Evolutionary conservation across 2,329 filamentous ascomycete species (phyloP), one percentile per base, ranked within the genome.

Genomic region (Xenoacremonium recifei): DNA sequence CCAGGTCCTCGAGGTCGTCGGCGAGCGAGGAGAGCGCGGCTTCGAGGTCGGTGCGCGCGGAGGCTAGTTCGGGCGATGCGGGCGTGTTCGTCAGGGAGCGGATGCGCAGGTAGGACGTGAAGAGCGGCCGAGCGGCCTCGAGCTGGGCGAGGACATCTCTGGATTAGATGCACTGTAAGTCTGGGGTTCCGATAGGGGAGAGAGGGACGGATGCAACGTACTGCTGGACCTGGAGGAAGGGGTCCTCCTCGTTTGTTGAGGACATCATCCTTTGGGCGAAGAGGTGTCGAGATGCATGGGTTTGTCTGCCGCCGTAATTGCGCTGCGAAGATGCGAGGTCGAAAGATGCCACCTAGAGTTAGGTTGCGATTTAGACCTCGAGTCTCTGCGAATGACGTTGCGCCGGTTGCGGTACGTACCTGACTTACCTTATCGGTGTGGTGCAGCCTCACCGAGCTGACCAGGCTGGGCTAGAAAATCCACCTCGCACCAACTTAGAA

Each of bases 41-140:
- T 51, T 80, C 74, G 57, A 93, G 83, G 54, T 91, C 87, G 42
- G 78, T 63, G 42, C 84, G 79, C 34, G 86, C 92, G 39, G 85
- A 82, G 60, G 87, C 80, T 45, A 99, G 88, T 64, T 99, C 93
- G 11, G 89, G 90, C 15, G 88, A 91, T 32, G 76, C 75, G 12
- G 84, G 70, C 7, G 80, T 78, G 30, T 84, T 84, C 45, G 84
- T 80, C 19, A 95, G 84, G 34, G 90, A 93, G 61, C 90, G 89
- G 70, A 99, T 99, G 62, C 93, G 92, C 32, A 96, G 80, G 73
- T 96, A 99, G 13, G 91, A 96, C 50, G 87, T 84, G 75, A 96
- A 96, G 43, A 96, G 83, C 39, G 91, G 85, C 9, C 92, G 85
- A 39, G 89, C 87, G 12, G 81, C 82, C 52, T 85, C 79, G 50